Evolutionary conservation across 1,284 basidiomycete genomes (phyloP), one percentile per base, ranked within the genome.

Genomic region (Vanrija sp.): DNA sequence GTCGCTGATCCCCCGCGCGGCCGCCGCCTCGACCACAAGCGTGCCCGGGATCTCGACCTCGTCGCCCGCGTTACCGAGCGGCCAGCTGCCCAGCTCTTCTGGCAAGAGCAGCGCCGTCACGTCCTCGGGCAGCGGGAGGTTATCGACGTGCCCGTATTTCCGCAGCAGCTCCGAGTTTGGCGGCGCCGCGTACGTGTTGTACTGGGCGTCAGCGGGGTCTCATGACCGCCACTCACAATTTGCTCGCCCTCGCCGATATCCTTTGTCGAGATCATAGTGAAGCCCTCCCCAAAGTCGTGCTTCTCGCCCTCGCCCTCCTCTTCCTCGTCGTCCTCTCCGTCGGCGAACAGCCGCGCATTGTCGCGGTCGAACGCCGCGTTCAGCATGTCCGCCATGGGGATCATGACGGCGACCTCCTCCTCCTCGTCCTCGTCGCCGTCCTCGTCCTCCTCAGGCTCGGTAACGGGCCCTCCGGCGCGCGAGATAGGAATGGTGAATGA

Each of bases 91-190:
- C 2, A 68, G 24, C 16, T 67, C 63, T 4, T 60, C 57, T 0
- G 59, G 39, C 3, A 52, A 44, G 3, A 67, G 45, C 6, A 62
- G 51, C 0, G 43, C 22, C 1, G 68, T 36, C 0, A 61, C 45
- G 3, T 78, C 78, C 3, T 73, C 54, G 0, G 78, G 72, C 3
- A 89, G 69, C 12, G 80, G 80, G 19, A 91, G 71, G 39, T 86
- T 72, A 75, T 98, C 96, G 45, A 97, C 86, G 68, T 98, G 89
- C 0, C 95, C 95, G 68, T 97, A 98, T 47, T 90, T 84, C 45
- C 96, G 84, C 19, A 98, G 80, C 2, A 99, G 82, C 64, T 96
- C 93, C n/a, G 88, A 84, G 69, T 98, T 98, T 4, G 95, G 92
- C 8, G 86, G 88, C 66, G 96, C 88, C 22, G 87, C 91, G 72